Percentiles rank a stretch among this genome's conserved stretches.
Evolutionary conservation across 257 asterid species (phyloP).

Genomic region (Solanum chiquidenum): DNA sequence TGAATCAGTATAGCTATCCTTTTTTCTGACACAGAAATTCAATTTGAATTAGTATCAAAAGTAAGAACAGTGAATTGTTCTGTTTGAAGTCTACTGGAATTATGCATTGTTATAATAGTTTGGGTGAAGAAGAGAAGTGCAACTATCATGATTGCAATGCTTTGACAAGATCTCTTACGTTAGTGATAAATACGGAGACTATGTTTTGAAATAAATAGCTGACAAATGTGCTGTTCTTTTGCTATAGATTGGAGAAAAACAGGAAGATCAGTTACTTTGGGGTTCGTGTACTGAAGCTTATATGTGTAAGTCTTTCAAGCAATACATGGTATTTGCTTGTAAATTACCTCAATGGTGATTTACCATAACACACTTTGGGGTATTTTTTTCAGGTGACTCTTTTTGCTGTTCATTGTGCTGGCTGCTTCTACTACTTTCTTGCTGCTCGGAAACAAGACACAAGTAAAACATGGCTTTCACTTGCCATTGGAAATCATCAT

Average conservation of each 20-base stretch:
- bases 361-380: slow-evolving; percentile 1
- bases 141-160: not conserved
- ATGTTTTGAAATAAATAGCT: not conserved
- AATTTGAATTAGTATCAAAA: not conserved
- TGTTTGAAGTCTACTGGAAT: not conserved
- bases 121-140: not conserved
- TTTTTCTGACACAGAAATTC: not conserved
- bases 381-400: slow-evolving; percentile 46
- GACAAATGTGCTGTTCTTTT: not conserved
- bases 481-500: slow-evolving; percentile 6
- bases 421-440: slow-evolving; percentile 46
- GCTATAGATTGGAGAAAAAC: slow-evolving; percentile 61
- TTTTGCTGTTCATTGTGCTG: slow-evolving; percentile 59
- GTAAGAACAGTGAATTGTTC: not conserved
- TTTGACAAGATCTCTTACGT: not conserved
- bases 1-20: not conserved
- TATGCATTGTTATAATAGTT: not conserved
- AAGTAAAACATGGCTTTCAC: slow-evolving; percentile 44
- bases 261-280: slow-evolving; percentile 45
- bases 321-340: not conserved
- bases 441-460: slow-evolving; percentile 38
- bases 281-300: slow-evolving; percentile 56
- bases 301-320: slow-evolving; percentile 38
- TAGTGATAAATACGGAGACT: not conserved
- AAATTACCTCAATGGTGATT: not conserved